These are phyloP conservation scores for Torulaspora pretoriensis DNA, from an alignment of 1,139 yeast species.

Conservation along the genomic window DNA sequence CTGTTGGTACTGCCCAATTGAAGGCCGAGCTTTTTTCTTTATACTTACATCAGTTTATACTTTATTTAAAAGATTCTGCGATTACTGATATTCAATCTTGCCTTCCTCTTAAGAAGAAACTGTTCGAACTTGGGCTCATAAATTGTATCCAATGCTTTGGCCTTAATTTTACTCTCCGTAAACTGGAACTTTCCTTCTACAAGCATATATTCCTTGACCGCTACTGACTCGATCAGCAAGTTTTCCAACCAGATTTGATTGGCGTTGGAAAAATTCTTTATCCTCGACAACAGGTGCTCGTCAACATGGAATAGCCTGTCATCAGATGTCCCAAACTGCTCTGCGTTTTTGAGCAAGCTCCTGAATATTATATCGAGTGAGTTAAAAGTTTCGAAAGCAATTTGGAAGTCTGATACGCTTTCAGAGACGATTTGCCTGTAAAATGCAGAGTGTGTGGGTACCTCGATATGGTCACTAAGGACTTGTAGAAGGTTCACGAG, in stretches of 20 bases:
- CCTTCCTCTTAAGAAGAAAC: slow-evolving; percentile 18
- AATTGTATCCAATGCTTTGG: slow-evolving; percentile 4
- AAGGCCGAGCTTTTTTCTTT: no score
- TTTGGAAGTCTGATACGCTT: slow-evolving; percentile 16
- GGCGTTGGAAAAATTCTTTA: slow-evolving; percentile 12
- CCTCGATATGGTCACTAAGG: slow-evolving; percentile 16
- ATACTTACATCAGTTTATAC: neutral
- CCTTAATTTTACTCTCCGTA: slow-evolving; percentile 3
- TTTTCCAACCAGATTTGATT: slow-evolving; percentile 16
- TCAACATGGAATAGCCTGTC: slow-evolving; percentile 13
- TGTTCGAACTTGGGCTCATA: slow-evolving; percentile 13
- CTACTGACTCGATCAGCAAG: slow-evolving; percentile 13
- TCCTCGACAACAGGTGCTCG: slow-evolving; percentile 9
- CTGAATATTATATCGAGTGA: slow-evolving; percentile 13
- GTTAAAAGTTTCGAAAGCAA: slow-evolving; percentile 16
- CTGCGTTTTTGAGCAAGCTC: slow-evolving; percentile 11
- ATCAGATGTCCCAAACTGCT: slow-evolving; percentile 14
- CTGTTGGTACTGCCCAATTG: no score
- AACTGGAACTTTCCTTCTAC: slow-evolving; percentile 1
- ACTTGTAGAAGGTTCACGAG: slow-evolving; percentile 16
- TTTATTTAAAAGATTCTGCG: slow-evolving; percentile 18
- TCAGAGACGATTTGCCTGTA: slow-evolving; percentile 12
- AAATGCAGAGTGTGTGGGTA: slow-evolving; percentile 10
- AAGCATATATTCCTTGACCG: slow-evolving; percentile 12
- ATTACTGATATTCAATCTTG: slow-evolving; percentile 16